Conservation (phyloP, 2,329 filamentous ascomycete species). For the Hypomyces perniciosus region DNA sequence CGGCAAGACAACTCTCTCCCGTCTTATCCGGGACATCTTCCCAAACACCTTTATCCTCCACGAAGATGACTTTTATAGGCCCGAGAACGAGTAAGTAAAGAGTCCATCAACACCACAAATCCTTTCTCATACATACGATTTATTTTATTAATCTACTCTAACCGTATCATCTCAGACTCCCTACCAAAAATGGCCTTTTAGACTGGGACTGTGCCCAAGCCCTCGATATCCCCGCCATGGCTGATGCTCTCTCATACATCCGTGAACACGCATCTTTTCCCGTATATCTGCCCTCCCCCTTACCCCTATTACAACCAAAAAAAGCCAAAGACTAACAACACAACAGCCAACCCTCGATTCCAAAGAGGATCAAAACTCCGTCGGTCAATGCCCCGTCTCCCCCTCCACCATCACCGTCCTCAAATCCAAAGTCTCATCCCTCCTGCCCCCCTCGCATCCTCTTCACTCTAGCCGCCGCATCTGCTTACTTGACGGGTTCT, state of each 20-base stretch:
- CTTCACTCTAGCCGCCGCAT: conserved; percentile 38
- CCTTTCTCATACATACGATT: neutral
- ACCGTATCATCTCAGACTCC: conserved; percentile 37
- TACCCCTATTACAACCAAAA: neutral
- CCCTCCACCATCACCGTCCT: conserved; percentile 40
- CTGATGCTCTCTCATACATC: conserved; percentile 63
- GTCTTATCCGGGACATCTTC: conserved; percentile 77
- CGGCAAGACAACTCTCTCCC: conserved; percentile 89
- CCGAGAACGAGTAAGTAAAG: conserved; percentile 59
- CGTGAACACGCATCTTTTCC: conserved; percentile 59
- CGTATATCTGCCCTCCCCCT: conserved; percentile 34
- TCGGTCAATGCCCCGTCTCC: conserved; percentile 49
- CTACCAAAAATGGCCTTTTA: conserved; percentile 54
- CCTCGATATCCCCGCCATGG: conserved; percentile 65
- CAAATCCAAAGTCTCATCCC: conserved; percentile 41
- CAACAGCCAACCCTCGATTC: conserved; percentile 26
- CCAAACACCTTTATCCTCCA: conserved; percentile 77
- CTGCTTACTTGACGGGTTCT: conserved; percentile 81
- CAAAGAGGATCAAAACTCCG: conserved; percentile 55
- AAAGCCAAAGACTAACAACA: neutral
- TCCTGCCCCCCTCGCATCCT: conserved; percentile 39
- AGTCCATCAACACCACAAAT: neutral
- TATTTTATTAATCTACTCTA: conserved; percentile 6
- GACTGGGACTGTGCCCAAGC: conserved; percentile 92
- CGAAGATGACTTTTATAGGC: conserved; percentile 91